Base-by-base conservation (phyloP, 2,329 filamentous ascomycete genomes). In the Xylaria sp. region DNA sequence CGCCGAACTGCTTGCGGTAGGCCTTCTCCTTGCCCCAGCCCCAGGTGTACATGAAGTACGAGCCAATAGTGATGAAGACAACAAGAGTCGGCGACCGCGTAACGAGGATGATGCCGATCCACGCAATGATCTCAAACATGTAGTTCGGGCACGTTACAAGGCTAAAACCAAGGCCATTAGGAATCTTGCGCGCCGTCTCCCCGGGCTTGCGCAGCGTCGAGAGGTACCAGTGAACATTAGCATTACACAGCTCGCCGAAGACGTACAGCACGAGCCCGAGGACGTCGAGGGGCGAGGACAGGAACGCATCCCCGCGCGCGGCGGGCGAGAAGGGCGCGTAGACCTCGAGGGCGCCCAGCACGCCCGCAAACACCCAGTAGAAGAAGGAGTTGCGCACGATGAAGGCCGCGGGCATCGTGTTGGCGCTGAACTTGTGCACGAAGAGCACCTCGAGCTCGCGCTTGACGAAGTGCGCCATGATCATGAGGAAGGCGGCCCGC, bases 141-240 rank as follows among this genome's bases (percentile, higher is more conserved):
- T 99, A 99, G 84, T 99, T 99, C 51, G 96, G 96, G 84, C 94
- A 97, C 13, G 96, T 99, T 62, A 99, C 95, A 44, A 93, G 82
- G 72, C 84, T 86, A 81, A 98, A 98, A 37, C 94, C 93, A 67
- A 95, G 89, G 31, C 96, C 96, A 66, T 85, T 85, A 1, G 96
- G 96, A 72, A 99, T 97, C 75, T 94, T 94, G 69, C 95, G 89
- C 80, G 97, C 94, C 1, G 92, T 95, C 73, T 91, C 92, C 65
- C 94, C 94, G 0, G 89, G 86, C 66, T 90, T 91, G 60, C 96
- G 91, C 71, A 99, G 87, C 70, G 88, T 87, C 34, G 92, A 90
- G 28, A 99, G 87, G 63, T 93, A 91, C 74, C 91, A 80, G 82
- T 99, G 96, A 1, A 94, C 90, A 72, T 90, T 85, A 72, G 93